Conservation (phyloP, 768 basidiomycete genomes). For the Calocybe cyanea region DNA sequence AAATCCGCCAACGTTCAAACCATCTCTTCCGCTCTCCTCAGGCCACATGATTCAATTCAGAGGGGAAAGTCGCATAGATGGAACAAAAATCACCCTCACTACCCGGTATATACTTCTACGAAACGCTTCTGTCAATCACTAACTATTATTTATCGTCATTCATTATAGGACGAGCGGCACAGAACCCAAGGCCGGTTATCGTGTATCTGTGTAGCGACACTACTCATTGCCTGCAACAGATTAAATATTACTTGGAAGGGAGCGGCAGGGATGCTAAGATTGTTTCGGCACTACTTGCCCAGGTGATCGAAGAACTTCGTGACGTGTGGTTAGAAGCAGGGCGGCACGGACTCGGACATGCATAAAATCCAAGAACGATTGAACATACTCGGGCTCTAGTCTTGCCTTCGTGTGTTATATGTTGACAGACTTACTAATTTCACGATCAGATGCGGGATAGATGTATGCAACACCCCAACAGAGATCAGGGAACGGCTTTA, state of each 20-base stretch:
- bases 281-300: conserved; percentile 47
- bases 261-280: conserved; percentile 47
- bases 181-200: conserved; percentile 69
- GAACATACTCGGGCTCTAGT: too few relatives aligned
- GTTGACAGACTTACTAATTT: too few relatives aligned
- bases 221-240: conserved; percentile 35
- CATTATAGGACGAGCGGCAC: conserved; percentile 75
- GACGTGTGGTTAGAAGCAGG: conserved; percentile 66
- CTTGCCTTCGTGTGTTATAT: too few relatives aligned
- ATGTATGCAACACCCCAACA: too few relatives aligned
- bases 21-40: conserved; percentile 65
- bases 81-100: conserved; percentile 60
- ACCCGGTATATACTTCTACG: conserved; percentile 44
- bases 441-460: too few relatives aligned
- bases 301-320: conserved; percentile 58
- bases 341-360: conserved; percentile 26
- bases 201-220: not conserved
- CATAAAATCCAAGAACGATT: conserved; percentile 4
- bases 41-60: conserved; percentile 87
- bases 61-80: conserved; percentile 38
- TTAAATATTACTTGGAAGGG: conserved; percentile 90
- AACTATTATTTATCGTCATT: conserved; percentile 1
- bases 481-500: conserved; percentile 14
- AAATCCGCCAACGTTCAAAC: conserved; percentile 62
- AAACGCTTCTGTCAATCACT: not conserved